Conservation (phyloP, 345 rosid species). For the Ceriops decandra region DNA sequence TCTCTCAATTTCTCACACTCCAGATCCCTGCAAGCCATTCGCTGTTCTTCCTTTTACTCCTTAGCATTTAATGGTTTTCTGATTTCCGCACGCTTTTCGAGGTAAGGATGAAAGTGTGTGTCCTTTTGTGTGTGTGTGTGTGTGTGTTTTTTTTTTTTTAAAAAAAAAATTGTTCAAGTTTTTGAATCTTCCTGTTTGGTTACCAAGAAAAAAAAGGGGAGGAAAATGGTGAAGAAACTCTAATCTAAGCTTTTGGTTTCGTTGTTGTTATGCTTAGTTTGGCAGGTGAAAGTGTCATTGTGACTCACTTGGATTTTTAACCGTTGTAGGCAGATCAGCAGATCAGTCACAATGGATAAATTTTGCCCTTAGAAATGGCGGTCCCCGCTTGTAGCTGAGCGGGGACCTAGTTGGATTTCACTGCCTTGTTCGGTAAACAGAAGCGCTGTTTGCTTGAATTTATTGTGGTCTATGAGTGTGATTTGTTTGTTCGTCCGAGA, state of each 20-base stretch:
- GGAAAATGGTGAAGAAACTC: not conserved
- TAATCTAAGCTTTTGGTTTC: not conserved
- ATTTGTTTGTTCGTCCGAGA: slow-evolving; percentile 33
- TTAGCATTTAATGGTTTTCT: slow-evolving; percentile 35
- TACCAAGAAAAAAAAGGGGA: not conserved
- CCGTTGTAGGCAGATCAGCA: no score
- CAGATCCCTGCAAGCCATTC: slow-evolving; percentile 29
- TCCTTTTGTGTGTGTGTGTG: no score
- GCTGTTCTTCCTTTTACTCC: not conserved
- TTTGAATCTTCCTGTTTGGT: not conserved
- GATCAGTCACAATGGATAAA: no score
- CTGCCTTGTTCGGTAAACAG: no score
- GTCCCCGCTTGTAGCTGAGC: no score
- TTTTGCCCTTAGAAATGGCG: no score
- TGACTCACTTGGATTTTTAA: not conserved
- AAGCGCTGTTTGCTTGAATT: no score
- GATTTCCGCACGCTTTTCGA: slow-evolving; percentile 34
- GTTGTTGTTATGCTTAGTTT: not conserved
- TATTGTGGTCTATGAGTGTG: no score
- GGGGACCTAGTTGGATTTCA: no score
- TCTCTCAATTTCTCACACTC: not conserved
- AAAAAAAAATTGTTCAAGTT: not conserved
- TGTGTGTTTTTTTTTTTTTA: not conserved
- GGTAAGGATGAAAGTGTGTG: slow-evolving; percentile 19
- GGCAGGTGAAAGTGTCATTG: not conserved